Percentiles rank a stretch among this genome's conserved stretches.
These are phyloP conservation scores for Ophiorrhiza pumila DNA, from an alignment of 257 asterid species.

Conservation along the genomic window DNA sequence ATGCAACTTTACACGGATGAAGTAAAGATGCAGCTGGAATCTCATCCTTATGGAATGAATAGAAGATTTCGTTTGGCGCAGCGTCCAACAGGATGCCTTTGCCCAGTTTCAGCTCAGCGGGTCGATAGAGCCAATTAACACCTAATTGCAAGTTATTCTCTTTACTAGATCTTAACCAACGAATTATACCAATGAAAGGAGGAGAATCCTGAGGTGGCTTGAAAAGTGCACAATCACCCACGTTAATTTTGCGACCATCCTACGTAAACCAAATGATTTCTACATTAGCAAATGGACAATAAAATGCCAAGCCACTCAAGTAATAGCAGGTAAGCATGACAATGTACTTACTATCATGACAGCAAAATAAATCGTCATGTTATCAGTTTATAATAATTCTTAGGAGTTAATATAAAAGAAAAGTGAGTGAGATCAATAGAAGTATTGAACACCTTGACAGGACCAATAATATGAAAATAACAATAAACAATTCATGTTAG, in stretches of 20 bases:
- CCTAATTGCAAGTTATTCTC: constrained; percentile 53
- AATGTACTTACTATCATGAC: background rate
- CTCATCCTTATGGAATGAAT: constrained; percentile 80
- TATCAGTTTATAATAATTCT: background rate
- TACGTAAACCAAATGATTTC: constrained; percentile 29
- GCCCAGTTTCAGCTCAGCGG: constrained; percentile 57
- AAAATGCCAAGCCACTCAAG: background rate
- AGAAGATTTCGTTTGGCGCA: constrained; percentile 86
- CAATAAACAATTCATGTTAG: background rate
- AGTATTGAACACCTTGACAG: no score
- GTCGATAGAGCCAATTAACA: constrained; percentile 87
- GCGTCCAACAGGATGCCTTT: constrained; percentile 60
- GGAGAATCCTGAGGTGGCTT: constrained; percentile 66
- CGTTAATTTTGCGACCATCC: constrained; percentile 61
- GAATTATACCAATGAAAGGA: constrained; percentile 69
- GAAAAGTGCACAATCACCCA: constrained; percentile 83
- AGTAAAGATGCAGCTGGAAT: constrained; percentile 81
- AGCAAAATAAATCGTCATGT: background rate
- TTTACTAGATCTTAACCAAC: constrained; percentile 37
- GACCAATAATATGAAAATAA: no score
- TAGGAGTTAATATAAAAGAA: background rate
- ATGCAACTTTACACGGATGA: constrained; percentile 97
- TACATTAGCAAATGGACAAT: background rate
- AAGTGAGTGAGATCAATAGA: background rate
- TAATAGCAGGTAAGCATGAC: background rate